Evolutionary conservation across 2,329 filamentous ascomycete species (phyloP).

Genomic region (Malbranchea zuffiana): DNA sequence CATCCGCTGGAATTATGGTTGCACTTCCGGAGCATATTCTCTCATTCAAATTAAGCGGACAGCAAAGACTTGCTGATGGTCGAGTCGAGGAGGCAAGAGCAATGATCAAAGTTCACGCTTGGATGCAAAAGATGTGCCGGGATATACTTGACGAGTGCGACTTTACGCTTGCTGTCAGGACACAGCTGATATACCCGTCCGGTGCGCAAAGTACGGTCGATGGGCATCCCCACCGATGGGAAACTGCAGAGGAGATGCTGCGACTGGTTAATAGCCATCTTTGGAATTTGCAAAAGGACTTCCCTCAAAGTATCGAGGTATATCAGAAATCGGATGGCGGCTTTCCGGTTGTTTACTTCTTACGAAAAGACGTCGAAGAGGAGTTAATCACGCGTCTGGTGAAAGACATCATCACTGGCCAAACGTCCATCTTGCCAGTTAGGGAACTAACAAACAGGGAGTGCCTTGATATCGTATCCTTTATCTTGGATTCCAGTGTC

Average conservation of each 20-base stretch:
- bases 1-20: constrained; percentile 43
- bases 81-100: constrained; percentile 30
- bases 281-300: constrained; percentile 27
- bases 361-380: constrained; percentile 40
- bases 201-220: constrained; percentile 44
- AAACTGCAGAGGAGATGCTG: constrained; percentile 44
- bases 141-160: constrained; percentile 56
- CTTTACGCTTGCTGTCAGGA: constrained; percentile 49
- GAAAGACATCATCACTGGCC: constrained; percentile 30
- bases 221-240: constrained; percentile 47
- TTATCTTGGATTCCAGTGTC: constrained; percentile 9
- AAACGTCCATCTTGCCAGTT: constrained; percentile 22
- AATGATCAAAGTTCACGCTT: constrained; percentile 44
- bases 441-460: background rate
- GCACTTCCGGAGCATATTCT: constrained; percentile 53
- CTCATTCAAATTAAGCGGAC: constrained; percentile 53
- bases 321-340: constrained; percentile 28
- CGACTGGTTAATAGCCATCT: constrained; percentile 27
- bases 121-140: constrained; percentile 40
- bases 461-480: constrained; percentile 7
- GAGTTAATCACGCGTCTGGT: constrained; percentile 34
- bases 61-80: constrained; percentile 45
- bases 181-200: constrained; percentile 53
- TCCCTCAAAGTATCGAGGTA: constrained; percentile 42
- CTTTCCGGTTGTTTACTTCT: constrained; percentile 49